A percentile compares a stretch with the other conserved stretches of the same genome.
phyloP scores from a whole-genome alignment of 116 monocot genomes.

The Posidonia oceanica region DNA sequence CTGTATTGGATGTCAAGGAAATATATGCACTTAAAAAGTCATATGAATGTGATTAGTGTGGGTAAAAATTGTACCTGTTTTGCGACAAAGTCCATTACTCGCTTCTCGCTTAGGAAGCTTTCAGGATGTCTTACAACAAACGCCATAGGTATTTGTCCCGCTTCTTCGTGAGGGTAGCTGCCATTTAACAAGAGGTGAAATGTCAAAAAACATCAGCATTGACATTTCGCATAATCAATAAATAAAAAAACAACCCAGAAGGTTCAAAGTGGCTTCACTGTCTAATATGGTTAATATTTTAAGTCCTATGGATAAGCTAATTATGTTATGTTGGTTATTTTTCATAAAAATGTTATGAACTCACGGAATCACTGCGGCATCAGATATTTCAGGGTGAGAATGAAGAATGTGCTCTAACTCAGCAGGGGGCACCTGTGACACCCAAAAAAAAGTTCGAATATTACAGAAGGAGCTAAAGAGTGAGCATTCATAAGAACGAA shows the following conservation, averaged over 20 bases:
- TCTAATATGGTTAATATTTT: too few relatives aligned
- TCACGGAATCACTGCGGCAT: conserved; percentile 88
- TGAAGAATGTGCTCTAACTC: conserved; percentile 83
- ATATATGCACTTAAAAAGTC: too few relatives aligned
- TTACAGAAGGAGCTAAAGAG: not conserved
- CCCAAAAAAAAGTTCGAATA: not conserved
- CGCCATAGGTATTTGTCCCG: conserved; percentile 36
- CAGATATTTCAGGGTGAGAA: conserved; percentile 59
- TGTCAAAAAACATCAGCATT: not conserved
- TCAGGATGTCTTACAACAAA: conserved; percentile 18
- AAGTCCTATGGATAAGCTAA: too few relatives aligned
- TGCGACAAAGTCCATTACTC: conserved; percentile 21
- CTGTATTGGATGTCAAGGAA: too few relatives aligned
- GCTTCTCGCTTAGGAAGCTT: conserved; percentile 4
- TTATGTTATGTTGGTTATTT: too few relatives aligned
- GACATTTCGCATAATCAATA: too few relatives aligned
- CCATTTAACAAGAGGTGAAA: not conserved
- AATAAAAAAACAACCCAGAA: too few relatives aligned
- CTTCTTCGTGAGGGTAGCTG: conserved; percentile 34
- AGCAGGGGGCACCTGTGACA: conserved; percentile 64
- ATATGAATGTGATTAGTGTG: too few relatives aligned
- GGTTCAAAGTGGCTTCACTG: too few relatives aligned
- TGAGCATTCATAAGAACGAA: not conserved
- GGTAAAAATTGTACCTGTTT: conserved; percentile 8
- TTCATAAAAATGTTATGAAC: conserved; percentile 2